A percentile compares a stretch with the other conserved stretches of the same genome.
Evolutionary conservation across 1,284 basidiomycete species (phyloP).

Genomic region (Sparassis latifolia): DNA sequence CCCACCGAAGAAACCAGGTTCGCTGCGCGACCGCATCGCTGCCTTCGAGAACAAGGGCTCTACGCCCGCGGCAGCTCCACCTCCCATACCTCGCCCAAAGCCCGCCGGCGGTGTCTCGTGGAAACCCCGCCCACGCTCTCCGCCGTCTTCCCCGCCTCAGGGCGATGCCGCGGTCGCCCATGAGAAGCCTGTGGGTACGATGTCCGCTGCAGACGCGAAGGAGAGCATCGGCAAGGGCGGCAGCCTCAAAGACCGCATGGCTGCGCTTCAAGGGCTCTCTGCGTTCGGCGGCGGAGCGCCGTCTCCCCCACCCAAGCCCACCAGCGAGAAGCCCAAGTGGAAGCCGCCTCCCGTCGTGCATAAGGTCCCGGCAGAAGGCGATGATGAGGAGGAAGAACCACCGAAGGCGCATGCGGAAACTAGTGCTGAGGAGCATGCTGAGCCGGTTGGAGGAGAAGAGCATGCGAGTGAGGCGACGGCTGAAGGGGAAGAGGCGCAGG

Average conservation of each 20-base stretch:
- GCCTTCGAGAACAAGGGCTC: conserved; percentile 62
- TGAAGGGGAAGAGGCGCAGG: conserved; percentile 34
- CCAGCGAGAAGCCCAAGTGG: conserved; percentile 74
- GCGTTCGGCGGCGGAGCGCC: conserved; percentile 63
- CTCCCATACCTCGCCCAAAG: conserved; percentile 62
- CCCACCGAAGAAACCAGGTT: conserved; percentile 57
- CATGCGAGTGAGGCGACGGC: conserved; percentile 18
- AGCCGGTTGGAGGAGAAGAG: conserved; percentile 23
- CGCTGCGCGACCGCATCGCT: conserved; percentile 77
- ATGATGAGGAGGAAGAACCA: conserved; percentile 29
- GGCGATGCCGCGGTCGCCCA: conserved; percentile 1
- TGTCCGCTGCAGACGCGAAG: conserved; percentile 83
- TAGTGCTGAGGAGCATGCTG: conserved; percentile 22
- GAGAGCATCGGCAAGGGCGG: conserved; percentile 68
- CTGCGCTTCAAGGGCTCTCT: conserved; percentile 75
- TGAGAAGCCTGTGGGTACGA: conserved; percentile 31
- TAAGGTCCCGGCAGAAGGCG: conserved; percentile 32
- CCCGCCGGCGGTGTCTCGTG: conserved; percentile 57
- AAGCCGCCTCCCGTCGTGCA: conserved; percentile 53
- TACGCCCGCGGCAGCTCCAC: conserved; percentile 34
- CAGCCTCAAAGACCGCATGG: conserved; percentile 88
- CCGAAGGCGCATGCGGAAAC: conserved; percentile 37
- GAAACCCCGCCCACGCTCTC: conserved; percentile 59
- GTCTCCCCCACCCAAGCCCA: conserved; percentile 58
- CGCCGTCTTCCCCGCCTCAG: conserved; percentile 31